These are phyloP conservation scores for Candida chauliodis DNA, from an alignment of 805 yeast genomes.

Conservation along the genomic window DNA sequence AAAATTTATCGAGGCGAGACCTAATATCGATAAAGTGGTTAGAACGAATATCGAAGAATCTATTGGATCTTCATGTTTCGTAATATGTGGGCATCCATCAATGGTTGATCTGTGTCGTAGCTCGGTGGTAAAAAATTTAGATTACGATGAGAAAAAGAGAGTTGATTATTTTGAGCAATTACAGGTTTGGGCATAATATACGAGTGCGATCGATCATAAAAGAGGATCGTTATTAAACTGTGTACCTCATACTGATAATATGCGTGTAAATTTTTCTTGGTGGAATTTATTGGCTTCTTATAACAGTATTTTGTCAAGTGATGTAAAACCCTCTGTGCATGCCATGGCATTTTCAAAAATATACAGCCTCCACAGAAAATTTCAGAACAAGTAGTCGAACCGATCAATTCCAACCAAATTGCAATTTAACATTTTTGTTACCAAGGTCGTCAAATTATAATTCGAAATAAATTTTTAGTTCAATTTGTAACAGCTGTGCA, in stretches of 20 bases:
- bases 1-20: conserved; percentile 45
- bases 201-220: not conserved
- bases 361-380: too few relatives aligned
- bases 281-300: too few relatives aligned
- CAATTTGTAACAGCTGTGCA: too few relatives aligned
- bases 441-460: too few relatives aligned
- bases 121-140: conserved; percentile 41
- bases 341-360: too few relatives aligned
- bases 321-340: too few relatives aligned
- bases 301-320: too few relatives aligned
- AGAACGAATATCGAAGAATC: conserved; percentile 33
- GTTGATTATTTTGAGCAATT: conserved; percentile 72
- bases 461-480: too few relatives aligned
- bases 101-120: conserved; percentile 58
- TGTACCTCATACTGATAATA: not conserved
- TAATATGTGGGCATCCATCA: conserved; percentile 61
- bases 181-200: conserved; percentile 55
- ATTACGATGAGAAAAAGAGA: conserved; percentile 34
- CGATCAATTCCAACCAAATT: too few relatives aligned
- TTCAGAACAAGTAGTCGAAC: too few relatives aligned
- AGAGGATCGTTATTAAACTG: not conserved
- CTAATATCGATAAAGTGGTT: conserved; percentile 42
- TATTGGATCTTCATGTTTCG: conserved; percentile 46
- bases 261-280: too few relatives aligned
- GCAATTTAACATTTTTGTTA: too few relatives aligned